Evolutionary conservation across 345 rosid genomes (phyloP), one percentile per base, ranked within the genome.

Genomic region (Noccaea bulbosa): DNA sequence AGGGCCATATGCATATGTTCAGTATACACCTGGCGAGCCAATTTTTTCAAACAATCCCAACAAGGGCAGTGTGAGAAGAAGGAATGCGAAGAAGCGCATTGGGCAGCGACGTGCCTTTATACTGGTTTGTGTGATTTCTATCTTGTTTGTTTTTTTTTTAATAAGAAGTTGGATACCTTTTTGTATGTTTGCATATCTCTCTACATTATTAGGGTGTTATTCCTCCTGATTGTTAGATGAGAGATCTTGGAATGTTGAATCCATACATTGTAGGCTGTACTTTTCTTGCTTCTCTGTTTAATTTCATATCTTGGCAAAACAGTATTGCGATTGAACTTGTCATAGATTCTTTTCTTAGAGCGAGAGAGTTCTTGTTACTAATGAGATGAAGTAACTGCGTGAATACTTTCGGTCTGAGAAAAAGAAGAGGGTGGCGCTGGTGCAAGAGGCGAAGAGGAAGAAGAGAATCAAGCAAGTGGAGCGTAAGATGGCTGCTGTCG

Each of bases 1-100:
- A 88, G 97, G 97, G 16, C 96, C 98, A 0, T 86, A 83, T 83
- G 93, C 93, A 38, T 90, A 92, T 87, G 88, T 88, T 46, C 83
- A 76, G 57, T 84, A 87, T 76, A 87, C 83, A 2, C 89, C 92
- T 0, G 97, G 97, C 11, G 62, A 88, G 80, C 92, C 97, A 9
- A 87, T 92, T 63, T 81, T 78, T 71, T 82, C 87, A 6, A 93
- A 81, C 76, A 86, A 83, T 57, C 98, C 98, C 6, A 93, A 90
- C 17, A 78, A 88, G 77, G 97, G 97, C 17, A 90, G 92, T 68
- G 62, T 86, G 30, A 87, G 84, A 78, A 70, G 86, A 76, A 86
- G 97, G 85, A 90, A 93, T 33, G 88, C 83, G 66, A 90, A 87
- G 79, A 88, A 90, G 84, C 88, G 92, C n/a, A 83, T 82, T 14